A percentile compares a stretch with the other conserved stretches of the same genome.
phyloP scores from a whole-genome alignment of 2,329 filamentous ascomycete genomes.

The Diaporthe nobilis region DNA sequence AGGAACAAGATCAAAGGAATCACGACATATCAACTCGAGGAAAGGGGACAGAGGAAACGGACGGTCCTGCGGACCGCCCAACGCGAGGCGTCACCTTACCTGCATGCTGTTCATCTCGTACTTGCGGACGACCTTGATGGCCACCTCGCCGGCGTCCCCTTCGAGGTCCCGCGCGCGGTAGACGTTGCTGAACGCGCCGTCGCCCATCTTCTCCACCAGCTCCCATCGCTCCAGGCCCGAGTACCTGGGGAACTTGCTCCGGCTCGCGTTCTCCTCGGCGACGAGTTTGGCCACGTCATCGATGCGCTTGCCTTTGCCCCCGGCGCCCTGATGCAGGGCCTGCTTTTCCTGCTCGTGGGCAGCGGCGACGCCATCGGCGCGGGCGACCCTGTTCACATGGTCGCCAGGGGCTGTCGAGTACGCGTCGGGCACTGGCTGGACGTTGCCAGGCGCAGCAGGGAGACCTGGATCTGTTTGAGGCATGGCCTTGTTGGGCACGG shows the following conservation, averaged over 20 bases:
- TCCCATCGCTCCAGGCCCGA: conserved; percentile 89
- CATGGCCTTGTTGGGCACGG: conserved; percentile 65
- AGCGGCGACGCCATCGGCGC: conserved; percentile 76
- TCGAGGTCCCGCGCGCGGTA: conserved; percentile 86
- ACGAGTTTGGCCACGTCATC: conserved; percentile 86
- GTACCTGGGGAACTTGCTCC: conserved; percentile 87
- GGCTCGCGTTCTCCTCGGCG: conserved; percentile 90
- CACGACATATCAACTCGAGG: conserved; percentile 46
- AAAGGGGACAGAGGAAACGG: conserved; percentile 46
- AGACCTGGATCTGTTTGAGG: conserved; percentile 59
- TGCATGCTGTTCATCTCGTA: conserved; percentile 99
- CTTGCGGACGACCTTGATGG: conserved; percentile 99
- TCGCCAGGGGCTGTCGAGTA: conserved; percentile 74
- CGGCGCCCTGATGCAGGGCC: conserved; percentile 53
- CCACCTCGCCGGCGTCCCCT: conserved; percentile 82
- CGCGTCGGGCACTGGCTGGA: conserved; percentile 66
- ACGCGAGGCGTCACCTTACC: conserved; percentile 74
- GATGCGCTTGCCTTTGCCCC: conserved; percentile 60
- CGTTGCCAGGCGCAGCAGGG: conserved; percentile 60
- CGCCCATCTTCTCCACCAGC: conserved; percentile 96
- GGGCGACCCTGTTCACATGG: conserved; percentile 76
- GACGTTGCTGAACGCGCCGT: conserved; percentile 98
- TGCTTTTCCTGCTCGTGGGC: conserved; percentile 75
- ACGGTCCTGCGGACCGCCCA: conserved; percentile 40
- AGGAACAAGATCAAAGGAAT: conserved; percentile 46